Conservation (phyloP, 352 stramenopile species). For the Globisporangium splendens region DNA sequence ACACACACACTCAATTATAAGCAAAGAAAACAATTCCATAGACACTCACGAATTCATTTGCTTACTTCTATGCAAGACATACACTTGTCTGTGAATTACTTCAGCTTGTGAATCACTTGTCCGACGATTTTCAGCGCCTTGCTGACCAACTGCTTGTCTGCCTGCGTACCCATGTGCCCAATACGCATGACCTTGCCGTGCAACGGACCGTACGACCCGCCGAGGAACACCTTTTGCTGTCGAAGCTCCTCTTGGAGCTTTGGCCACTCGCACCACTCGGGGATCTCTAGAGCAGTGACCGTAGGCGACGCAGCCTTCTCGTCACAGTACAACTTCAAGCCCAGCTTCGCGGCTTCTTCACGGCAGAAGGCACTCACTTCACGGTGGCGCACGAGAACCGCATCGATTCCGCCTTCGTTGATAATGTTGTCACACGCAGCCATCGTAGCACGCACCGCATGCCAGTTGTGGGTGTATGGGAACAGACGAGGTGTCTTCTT, state of each 20-base stretch:
- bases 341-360: constrained; percentile 24
- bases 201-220: constrained; percentile 42
- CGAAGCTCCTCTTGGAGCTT: constrained; percentile 29
- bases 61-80: no score
- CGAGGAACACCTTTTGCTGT: constrained; percentile 30
- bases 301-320: constrained; percentile 32
- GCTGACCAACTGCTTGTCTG: constrained; percentile 29
- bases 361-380: constrained; percentile 35
- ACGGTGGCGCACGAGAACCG: constrained; percentile 23
- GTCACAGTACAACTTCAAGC: constrained; percentile 33
- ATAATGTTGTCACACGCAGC: constrained; percentile 33
- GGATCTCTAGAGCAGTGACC: constrained; percentile 47
- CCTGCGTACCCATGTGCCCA: constrained; percentile 55
- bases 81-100: constrained; percentile 3
- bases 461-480: constrained; percentile 61
- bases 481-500: constrained; percentile 31
- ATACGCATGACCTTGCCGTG: constrained; percentile 44
- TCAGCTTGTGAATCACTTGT: constrained; percentile 27
- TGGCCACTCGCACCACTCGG: constrained; percentile 26
- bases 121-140: constrained; percentile 30
- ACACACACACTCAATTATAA: no score
- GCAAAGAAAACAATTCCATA: no score
- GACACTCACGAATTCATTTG: no score
- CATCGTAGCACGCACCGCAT: constrained; percentile 38
- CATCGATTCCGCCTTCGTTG: constrained; percentile 29